These are phyloP conservation scores for Luffa aegyptiaca DNA, from an alignment of 306 rosid genomes.

Conservation along the genomic window DNA sequence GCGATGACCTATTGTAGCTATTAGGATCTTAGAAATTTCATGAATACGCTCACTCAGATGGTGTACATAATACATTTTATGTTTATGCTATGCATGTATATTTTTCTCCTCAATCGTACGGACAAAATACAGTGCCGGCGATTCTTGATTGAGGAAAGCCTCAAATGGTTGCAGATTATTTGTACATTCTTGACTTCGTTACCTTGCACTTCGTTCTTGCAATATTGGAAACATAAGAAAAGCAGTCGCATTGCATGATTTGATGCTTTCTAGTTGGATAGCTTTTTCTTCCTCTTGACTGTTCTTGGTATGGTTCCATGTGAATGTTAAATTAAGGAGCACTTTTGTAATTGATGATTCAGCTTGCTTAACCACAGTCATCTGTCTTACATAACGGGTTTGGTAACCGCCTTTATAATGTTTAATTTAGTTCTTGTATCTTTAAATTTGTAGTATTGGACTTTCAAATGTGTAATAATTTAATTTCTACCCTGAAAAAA, in stretches of 20 bases:
- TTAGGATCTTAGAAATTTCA: not conserved
- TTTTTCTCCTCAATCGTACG: not conserved
- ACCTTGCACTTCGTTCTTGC: not conserved
- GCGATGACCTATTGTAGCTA: not conserved
- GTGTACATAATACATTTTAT: not conserved
- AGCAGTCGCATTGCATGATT: not conserved
- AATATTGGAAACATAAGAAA: not conserved
- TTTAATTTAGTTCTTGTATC: too few species aligned
- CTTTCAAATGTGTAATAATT: too few species aligned
- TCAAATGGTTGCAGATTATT: not conserved
- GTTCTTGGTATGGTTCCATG: not conserved
- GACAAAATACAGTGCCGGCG: not conserved
- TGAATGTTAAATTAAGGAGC: not conserved
- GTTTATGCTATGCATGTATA: not conserved
- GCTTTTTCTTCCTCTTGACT: too few species aligned
- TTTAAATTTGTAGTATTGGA: too few species aligned
- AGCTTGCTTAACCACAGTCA: too few species aligned
- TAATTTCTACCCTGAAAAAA: too few species aligned
- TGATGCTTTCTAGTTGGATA: too few species aligned
- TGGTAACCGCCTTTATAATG: too few species aligned
- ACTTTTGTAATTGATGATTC: not conserved
- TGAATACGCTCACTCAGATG: not conserved
- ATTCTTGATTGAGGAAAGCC: not conserved
- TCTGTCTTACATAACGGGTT: too few species aligned
- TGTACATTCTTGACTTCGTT: not conserved